Conservation (phyloP, 257 asterid genomes). For the Solanum habrochaites region DNA sequence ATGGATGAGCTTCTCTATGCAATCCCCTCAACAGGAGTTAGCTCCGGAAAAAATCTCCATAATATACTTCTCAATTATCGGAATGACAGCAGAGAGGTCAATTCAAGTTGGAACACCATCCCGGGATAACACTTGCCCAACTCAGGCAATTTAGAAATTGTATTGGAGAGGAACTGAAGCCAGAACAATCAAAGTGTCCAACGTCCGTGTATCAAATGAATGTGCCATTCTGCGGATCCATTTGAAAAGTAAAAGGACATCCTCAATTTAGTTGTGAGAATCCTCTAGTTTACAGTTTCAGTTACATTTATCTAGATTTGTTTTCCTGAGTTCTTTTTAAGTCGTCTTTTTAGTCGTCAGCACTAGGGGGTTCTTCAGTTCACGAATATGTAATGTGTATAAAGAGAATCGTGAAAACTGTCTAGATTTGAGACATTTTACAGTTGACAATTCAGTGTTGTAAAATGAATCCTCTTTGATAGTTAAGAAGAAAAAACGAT, state of each 20-base stretch:
- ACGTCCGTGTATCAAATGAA: neutral
- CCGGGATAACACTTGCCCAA: neutral
- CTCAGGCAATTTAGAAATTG: neutral
- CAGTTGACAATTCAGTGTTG: neutral
- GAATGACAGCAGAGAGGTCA: neutral
- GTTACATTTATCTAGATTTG: neutral
- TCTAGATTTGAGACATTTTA: neutral
- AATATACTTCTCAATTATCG: neutral
- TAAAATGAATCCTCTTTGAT: neutral
- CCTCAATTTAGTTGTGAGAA: neutral
- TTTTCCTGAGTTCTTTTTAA: neutral
- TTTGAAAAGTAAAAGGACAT: neutral
- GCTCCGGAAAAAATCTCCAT: neutral
- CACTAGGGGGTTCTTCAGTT: neutral
- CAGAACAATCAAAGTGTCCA: neutral
- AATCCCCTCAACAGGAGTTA: conserved; percentile 21
- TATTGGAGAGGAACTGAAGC: neutral
- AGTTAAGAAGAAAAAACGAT: neutral
- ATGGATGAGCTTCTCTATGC: conserved; percentile 88
- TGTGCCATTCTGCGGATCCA: neutral
- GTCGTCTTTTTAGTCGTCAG: neutral
- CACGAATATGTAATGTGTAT: neutral
- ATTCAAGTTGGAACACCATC: neutral
- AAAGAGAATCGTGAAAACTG: neutral
- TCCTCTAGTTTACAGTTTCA: neutral